Base-by-base conservation (phyloP, 1,139 yeast species). In the Nakaseomyces uthaithaninus region DNA sequence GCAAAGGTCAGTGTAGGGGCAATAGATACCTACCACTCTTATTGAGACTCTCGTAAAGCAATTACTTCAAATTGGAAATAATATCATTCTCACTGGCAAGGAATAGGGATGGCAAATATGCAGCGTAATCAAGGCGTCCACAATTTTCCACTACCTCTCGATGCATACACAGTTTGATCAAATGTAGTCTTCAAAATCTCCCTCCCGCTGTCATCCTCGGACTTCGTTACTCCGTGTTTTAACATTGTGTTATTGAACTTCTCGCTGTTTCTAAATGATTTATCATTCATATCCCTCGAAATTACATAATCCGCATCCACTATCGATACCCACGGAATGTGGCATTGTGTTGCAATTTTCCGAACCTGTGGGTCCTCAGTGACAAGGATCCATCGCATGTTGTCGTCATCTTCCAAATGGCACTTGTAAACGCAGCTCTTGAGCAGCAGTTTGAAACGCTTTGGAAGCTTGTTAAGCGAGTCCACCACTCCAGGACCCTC, bases 41-140 rank as follows among this genome's bases (percentile, higher is more conserved):
- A n/a, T n/a, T n/a, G n/a, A n/a, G n/a, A n/a, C n/a, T n/a, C n/a
- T n/a, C n/a, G n/a, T n/a, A n/a, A n/a, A n/a, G n/a, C n/a, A n/a
- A n/a, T n/a, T n/a, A n/a, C n/a, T n/a, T n/a, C n/a, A n/a, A n/a
- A n/a, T n/a, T n/a, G n/a, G n/a, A n/a, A n/a, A n/a, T n/a, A n/a
- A n/a, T n/a, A n/a, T n/a, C n/a, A n/a, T n/a, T n/a, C n/a, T n/a
- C n/a, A n/a, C n/a, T n/a, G n/a, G n/a, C 27, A 25, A 5, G 27
- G 11, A 25, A 25, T 25, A n/a, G n/a, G n/a, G n/a, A n/a, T n/a
- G n/a, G n/a, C n/a, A n/a, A n/a, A n/a, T n/a, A n/a, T n/a, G n/a
- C n/a, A n/a, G n/a, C n/a, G n/a, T n/a, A n/a, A n/a, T 31, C 36
- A 53, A 35, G 62, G 63, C 4, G 52, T 41, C 62, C 63, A 57